These are phyloP conservation scores for Petunia secreta DNA, from an alignment of 257 asterid genomes.

Conservation along the genomic window DNA sequence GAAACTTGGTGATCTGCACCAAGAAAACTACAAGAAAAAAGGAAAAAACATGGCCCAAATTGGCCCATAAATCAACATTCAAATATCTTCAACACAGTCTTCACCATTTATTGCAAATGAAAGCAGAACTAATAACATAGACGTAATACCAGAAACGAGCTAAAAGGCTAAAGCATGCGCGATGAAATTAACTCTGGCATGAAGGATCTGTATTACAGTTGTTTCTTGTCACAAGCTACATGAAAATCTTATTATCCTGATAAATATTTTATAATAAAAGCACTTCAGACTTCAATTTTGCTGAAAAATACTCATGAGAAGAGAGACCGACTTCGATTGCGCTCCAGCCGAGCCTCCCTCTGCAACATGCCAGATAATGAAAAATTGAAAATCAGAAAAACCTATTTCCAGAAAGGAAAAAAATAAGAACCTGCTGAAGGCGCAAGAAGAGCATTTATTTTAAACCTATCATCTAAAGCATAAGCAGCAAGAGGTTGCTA, in stretches of 20 bases:
- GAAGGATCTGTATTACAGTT: background rate
- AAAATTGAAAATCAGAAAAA: background rate
- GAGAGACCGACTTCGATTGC: slow-evolving; percentile 72
- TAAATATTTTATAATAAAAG: background rate
- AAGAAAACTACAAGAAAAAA: background rate
- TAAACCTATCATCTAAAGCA: background rate
- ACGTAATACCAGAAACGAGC: background rate
- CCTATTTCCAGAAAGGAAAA: background rate
- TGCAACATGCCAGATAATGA: slow-evolving; percentile 42
- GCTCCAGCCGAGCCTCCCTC: slow-evolving; percentile 98
- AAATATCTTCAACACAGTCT: background rate
- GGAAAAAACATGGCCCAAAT: background rate
- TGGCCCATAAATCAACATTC: background rate
- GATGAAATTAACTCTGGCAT: background rate
- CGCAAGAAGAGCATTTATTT: background rate
- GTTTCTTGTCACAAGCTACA: background rate
- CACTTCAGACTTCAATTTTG: background rate
- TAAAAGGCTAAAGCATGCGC: background rate
- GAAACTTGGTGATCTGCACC: background rate
- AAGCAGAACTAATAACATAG: background rate
- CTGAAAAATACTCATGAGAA: slow-evolving; percentile 56
- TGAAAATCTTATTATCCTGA: background rate
- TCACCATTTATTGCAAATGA: background rate
- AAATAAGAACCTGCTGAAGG: background rate
- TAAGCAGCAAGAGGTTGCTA: background rate